These are phyloP conservation scores for Plectosphaerella sp. DNA, from an alignment of 2,329 filamentous ascomycete species.

Conservation along the genomic window DNA sequence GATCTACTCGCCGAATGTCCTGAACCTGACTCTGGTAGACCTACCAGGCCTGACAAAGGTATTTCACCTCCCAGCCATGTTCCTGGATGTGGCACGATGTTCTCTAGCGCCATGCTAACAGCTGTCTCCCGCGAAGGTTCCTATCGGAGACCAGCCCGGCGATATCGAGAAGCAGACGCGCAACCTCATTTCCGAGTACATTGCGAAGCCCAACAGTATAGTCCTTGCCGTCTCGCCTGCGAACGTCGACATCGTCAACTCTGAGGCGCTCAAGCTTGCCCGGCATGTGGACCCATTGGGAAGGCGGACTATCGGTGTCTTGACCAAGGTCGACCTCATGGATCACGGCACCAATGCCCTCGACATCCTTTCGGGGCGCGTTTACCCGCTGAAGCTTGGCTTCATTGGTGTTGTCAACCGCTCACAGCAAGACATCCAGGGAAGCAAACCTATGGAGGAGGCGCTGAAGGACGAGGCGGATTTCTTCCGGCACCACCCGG, in stretches of 20 bases:
- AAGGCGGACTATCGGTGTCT: constrained; percentile 88
- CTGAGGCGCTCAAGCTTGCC: constrained; percentile 92
- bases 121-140: constrained; percentile 53
- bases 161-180: constrained; percentile 99
- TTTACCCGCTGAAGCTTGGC: constrained; percentile 93
- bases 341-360: constrained; percentile 97
- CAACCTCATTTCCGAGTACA: constrained; percentile 95
- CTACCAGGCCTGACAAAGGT: constrained; percentile 94
- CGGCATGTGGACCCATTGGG: constrained; percentile 95
- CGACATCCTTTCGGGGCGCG: constrained; percentile 93
- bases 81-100: neutral
- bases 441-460: constrained; percentile 89
- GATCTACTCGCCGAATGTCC: constrained; percentile 94
- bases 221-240: constrained; percentile 94
- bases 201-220: constrained; percentile 98
- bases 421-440: constrained; percentile 96
- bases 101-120: constrained; percentile 6
- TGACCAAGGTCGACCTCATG: constrained; percentile 98
- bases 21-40: constrained; percentile 95
- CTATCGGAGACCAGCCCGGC: constrained; percentile 93
- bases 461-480: constrained; percentile 86
- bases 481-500: constrained; percentile 95
- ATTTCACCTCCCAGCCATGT: constrained; percentile 11
- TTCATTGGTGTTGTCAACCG: constrained; percentile 98
- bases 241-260: constrained; percentile 98